These are phyloP conservation scores for Tolypocladium inflatum DNA, from an alignment of 2,329 filamentous ascomycete genomes.

Conservation along the genomic window DNA sequence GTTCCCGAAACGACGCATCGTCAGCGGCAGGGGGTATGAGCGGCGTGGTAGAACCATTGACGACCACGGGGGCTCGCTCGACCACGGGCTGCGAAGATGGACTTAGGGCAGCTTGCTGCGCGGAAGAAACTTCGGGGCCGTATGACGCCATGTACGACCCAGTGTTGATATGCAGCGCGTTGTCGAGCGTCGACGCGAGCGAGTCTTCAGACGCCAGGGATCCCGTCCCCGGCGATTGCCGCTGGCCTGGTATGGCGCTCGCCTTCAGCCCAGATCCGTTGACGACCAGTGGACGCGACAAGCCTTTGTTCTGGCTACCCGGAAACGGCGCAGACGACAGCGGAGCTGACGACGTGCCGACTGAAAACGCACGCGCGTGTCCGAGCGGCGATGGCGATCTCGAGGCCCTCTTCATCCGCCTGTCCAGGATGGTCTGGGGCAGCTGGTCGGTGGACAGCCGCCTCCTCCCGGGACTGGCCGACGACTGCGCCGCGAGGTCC, in stretches of 20 bases:
- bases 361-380: slow-evolving; percentile 35
- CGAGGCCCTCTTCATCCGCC: slow-evolving; percentile 42
- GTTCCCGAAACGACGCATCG: slow-evolving; percentile 30
- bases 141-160: not conserved
- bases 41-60: slow-evolving; percentile 22
- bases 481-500: slow-evolving; percentile 28
- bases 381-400: slow-evolving; percentile 48
- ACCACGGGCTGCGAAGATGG: slow-evolving; percentile 9
- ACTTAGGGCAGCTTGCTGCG: not conserved
- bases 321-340: slow-evolving; percentile 26
- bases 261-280: slow-evolving; percentile 35
- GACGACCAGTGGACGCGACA: slow-evolving; percentile 40
- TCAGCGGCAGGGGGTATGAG: slow-evolving; percentile 14
- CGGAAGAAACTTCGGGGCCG: not conserved
- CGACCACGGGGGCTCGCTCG: slow-evolving; percentile 21
- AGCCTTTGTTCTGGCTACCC: slow-evolving; percentile 21
- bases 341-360: slow-evolving; percentile 29
- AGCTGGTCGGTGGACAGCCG: slow-evolving; percentile 44
- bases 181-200: slow-evolving; percentile 11
- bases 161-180: slow-evolving; percentile 16
- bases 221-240: slow-evolving; percentile 8
- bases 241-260: slow-evolving; percentile 11
- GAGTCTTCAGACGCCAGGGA: slow-evolving; percentile 13
- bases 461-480: slow-evolving; percentile 27
- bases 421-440: slow-evolving; percentile 43